A percentile compares a stretch with the other conserved stretches of the same genome.
These are phyloP conservation scores for Gracilaria domingensis DNA, from an alignment of 23 red algal genomes.

Conservation along the genomic window DNA sequence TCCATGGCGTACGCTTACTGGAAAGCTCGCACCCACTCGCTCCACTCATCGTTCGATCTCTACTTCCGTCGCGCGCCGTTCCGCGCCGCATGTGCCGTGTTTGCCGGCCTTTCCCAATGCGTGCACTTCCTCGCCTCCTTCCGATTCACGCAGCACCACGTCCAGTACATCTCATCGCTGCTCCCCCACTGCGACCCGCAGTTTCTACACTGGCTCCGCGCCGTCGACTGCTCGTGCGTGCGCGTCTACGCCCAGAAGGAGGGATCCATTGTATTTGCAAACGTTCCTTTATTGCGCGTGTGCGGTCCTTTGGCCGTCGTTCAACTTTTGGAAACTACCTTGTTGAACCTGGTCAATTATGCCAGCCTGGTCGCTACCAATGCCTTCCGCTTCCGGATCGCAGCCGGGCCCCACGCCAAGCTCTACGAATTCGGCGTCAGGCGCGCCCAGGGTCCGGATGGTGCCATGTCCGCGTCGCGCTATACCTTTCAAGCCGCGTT, in stretches of 20 bases:
- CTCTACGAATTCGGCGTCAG: constrained; percentile 91
- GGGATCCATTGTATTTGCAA: constrained; percentile 74
- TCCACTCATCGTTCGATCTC: constrained; percentile 72
- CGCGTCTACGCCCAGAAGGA: constrained; percentile 48
- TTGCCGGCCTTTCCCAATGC: constrained; percentile 76
- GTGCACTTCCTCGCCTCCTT: constrained; percentile 68
- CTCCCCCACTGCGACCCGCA: constrained; percentile 27
- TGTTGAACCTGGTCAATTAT: constrained; percentile 86
- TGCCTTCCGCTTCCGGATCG: constrained; percentile 72
- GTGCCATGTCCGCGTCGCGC: constrained; percentile 68
- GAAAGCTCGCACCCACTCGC: constrained; percentile 38
- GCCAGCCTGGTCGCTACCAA: constrained; percentile 86
- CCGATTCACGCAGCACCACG: constrained; percentile 58
- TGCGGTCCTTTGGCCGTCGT: constrained; percentile 82
- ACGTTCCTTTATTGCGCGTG: constrained; percentile 69
- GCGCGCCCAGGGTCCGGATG: constrained; percentile 91
- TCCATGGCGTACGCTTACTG: constrained; percentile 93
- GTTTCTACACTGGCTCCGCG: constrained; percentile 67
- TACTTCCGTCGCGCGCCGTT: constrained; percentile 84
- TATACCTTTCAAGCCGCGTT: constrained; percentile 83
- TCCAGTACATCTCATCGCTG: constrained; percentile 32
- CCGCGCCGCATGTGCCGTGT: constrained; percentile 53
- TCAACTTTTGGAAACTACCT: constrained; percentile 89
- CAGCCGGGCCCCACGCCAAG: constrained; percentile 58
- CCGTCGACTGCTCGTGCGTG: constrained; percentile 24